Evolutionary conservation across 108 stramenopile genomes (phyloP), one percentile per base, ranked within the genome.

Genomic region (Craspedostauros australis): DNA sequence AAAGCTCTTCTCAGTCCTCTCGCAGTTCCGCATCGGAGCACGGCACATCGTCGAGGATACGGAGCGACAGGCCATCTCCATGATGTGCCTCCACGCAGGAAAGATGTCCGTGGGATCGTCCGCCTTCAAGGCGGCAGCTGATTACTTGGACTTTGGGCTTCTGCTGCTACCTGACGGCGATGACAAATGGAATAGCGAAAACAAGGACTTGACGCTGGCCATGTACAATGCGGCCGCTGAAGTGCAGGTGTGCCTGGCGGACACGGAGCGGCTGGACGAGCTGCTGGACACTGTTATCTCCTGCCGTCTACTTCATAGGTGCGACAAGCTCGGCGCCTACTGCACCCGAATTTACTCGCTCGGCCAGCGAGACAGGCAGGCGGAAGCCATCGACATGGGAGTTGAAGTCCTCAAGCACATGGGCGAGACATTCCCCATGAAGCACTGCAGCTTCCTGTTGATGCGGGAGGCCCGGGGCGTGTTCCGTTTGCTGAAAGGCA

Each of bases 151-250:
- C 30, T 46, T 68, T 39, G 84, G 75, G n/a, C 62, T 80, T 3
- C 55, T 56, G 12, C 32, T 79, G 16, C 66, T 82, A n/a, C n/a
- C n/a, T n/a, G n/a, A n/a, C n/a, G 47, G 52, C 4, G 39, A 56
- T 16, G 68, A 64, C 15, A 50, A 57, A 27, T 88, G 86, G 86
- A 39, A 51, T 31, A 72, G 62, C 15, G 64, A 58, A 18, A 83
- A 83, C 44, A n/a, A n/a, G n/a, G 68, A 70, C 48, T 57, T 88
- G 9, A 72, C 66, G 3, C 45, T 88, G 16, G 54, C 50, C 18
- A 36, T 88, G 14, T 64, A 72, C 49, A 73, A 70, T 54, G 70
- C 75, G 9, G 62, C 66, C 6, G 78, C 78, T n/a, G 72, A 79
- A 54, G 45, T 63, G 9, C 41, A 61, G 15, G 56, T 66, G 29